Conservation (phyloP, 805 yeast genomes). For the Lachancea sp. region DNA sequence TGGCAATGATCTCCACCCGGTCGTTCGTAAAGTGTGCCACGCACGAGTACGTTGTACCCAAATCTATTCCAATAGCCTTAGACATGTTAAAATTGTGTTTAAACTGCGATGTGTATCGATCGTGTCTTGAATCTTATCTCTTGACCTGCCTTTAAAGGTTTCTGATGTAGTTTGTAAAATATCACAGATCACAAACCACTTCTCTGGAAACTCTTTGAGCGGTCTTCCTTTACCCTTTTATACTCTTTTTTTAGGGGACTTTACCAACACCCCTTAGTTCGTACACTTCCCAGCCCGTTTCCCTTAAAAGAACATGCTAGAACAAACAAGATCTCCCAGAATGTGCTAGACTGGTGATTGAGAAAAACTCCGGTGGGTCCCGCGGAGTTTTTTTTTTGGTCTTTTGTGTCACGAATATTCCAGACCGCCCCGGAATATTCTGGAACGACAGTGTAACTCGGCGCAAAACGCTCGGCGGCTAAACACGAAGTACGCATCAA, state of each 20-base stretch:
- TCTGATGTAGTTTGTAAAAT: too few species aligned
- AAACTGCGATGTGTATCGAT: not conserved
- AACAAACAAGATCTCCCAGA: not conserved
- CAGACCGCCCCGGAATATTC: not conserved
- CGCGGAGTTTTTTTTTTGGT: not conserved
- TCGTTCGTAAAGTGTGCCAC: slow-evolving; percentile 92
- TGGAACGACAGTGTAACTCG: not conserved
- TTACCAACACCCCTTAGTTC: not conserved
- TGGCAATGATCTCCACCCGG: slow-evolving; percentile 91
- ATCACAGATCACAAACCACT: too few species aligned
- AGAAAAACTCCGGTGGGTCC: not conserved
- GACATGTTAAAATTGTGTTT: slow-evolving; percentile 41
- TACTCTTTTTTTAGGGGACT: not conserved
- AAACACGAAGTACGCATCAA: too few species aligned
- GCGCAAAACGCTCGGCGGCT: not conserved
- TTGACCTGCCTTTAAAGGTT: too few species aligned
- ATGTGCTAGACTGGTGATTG: not conserved
- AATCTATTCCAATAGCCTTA: slow-evolving; percentile 66
- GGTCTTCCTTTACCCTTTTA: not conserved
- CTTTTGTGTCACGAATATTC: not conserved
- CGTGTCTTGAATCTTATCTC: too few species aligned
- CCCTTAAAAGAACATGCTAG: not conserved
- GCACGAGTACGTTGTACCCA: slow-evolving; percentile 90
- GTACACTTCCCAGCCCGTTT: not conserved
- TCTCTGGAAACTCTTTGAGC: not conserved